Evolutionary conservation across 2,329 filamentous ascomycete species (phyloP).

Genomic region (Eutypa lata): DNA sequence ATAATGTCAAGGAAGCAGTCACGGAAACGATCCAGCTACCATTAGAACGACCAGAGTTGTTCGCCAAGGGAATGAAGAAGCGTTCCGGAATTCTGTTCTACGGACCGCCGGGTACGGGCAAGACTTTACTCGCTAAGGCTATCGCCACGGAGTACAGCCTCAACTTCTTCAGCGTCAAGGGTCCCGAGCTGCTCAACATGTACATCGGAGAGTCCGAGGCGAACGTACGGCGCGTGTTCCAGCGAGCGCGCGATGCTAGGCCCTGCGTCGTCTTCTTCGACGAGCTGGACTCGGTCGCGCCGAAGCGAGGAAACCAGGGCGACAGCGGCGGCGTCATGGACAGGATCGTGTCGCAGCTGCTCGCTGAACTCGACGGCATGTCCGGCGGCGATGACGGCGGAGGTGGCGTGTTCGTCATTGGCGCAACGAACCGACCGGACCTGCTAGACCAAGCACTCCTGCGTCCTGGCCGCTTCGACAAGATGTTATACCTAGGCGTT

Average conservation of each 20-base stretch:
- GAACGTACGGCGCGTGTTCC: slow-evolving; percentile 86
- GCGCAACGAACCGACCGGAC: slow-evolving; percentile 92
- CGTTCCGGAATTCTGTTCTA: slow-evolving; percentile 91
- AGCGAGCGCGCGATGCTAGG: slow-evolving; percentile 77
- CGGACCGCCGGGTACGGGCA: slow-evolving; percentile 85
- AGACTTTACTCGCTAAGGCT: slow-evolving; percentile 88
- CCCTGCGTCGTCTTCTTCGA: slow-evolving; percentile 94
- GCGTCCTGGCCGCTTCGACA: slow-evolving; percentile 89
- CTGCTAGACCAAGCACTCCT: slow-evolving; percentile 86
- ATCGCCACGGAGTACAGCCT: slow-evolving; percentile 92
- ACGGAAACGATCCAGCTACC: slow-evolving; percentile 95
- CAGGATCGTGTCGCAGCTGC: slow-evolving; percentile 88
- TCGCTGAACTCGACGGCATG: slow-evolving; percentile 97
- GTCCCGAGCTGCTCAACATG: slow-evolving; percentile 90
- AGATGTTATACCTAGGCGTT: slow-evolving; percentile 96
- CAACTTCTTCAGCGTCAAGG: slow-evolving; percentile 94
- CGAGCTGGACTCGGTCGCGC: slow-evolving; percentile 88
- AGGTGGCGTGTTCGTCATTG: slow-evolving; percentile 92
- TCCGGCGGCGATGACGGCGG: slow-evolving; percentile 82
- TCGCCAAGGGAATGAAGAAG: slow-evolving; percentile 98
- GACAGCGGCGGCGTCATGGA: slow-evolving; percentile 99
- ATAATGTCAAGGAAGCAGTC: slow-evolving; percentile 94
- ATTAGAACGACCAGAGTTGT: slow-evolving; percentile 85
- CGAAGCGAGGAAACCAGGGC: slow-evolving; percentile 94
- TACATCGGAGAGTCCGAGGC: slow-evolving; percentile 94